phyloP scores from a whole-genome alignment of 768 basidiomycete genomes.

The Collybiopsis luxurians region DNA sequence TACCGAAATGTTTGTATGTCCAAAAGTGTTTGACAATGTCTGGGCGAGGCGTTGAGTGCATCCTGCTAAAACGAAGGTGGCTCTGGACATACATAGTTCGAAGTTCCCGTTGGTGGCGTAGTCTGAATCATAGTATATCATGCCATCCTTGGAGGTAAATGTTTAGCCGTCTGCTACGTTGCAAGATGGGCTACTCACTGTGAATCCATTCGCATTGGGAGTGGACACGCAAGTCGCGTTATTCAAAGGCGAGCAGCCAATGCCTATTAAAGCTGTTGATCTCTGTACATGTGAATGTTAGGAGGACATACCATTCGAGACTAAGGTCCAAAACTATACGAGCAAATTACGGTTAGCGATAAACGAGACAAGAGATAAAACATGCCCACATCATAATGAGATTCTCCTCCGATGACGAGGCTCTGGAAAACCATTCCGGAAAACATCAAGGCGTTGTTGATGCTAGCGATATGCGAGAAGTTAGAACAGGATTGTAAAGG shows the following conservation, averaged over 20 bases:
- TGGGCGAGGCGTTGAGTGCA: slow-evolving; percentile 3
- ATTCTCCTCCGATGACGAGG: slow-evolving; percentile 30
- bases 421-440: slow-evolving; percentile 36
- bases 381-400: slow-evolving; percentile 34
- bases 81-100: slow-evolving; percentile 29
- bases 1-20: slow-evolving; percentile 38
- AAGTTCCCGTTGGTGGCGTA: slow-evolving; percentile 35
- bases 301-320: slow-evolving; percentile 26
- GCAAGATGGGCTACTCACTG: slow-evolving; percentile 20
- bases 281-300: too few species aligned
- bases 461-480: slow-evolving; percentile 20
- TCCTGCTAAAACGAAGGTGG: too few species aligned
- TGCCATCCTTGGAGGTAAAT: slow-evolving; percentile 21
- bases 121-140: slow-evolving; percentile 40
- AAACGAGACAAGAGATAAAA: background rate
- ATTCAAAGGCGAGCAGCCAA: slow-evolving; percentile 37
- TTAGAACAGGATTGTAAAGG: too few species aligned
- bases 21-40: slow-evolving; percentile 38
- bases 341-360: too few species aligned
- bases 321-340: slow-evolving; percentile 36
- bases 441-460: slow-evolving; percentile 38
- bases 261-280: slow-evolving; percentile 17
- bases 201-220: slow-evolving; percentile 41
- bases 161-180: background rate
- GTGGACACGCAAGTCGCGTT: slow-evolving; percentile 31